Percentiles rank a stretch among this genome's conserved stretches.
These are phyloP conservation scores for Talaromyces rugulosus DNA, from an alignment of 2,329 filamentous ascomycete species.

Conservation along the genomic window DNA sequence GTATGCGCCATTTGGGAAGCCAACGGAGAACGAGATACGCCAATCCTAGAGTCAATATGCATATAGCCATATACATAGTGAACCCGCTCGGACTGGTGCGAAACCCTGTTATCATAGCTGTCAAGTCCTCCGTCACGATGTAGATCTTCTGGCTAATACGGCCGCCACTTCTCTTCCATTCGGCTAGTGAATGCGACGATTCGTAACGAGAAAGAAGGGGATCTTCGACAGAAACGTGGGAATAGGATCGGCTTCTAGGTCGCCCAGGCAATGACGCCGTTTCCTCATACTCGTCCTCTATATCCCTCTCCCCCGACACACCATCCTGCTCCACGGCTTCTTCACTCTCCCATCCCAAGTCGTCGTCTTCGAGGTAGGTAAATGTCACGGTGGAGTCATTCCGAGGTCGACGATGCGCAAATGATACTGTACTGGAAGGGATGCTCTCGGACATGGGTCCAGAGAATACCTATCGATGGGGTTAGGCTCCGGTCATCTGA, in stretches of 20 bases:
- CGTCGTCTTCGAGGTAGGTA: conserved; percentile 76
- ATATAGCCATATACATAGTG: conserved; percentile 65
- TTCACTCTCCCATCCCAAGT: conserved; percentile 48
- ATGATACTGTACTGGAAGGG: conserved; percentile 89
- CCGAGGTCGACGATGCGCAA: conserved; percentile 75
- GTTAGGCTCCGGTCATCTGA: conserved; percentile 3
- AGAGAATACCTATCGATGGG: conserved; percentile 62
- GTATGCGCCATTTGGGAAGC: conserved; percentile 83
- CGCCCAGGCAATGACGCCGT: conserved; percentile 16
- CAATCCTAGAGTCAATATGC: conserved; percentile 67
- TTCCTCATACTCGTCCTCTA: conserved; percentile 37
- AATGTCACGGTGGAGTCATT: conserved; percentile 86
- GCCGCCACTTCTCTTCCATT: conserved; percentile 56
- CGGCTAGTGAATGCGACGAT: conserved; percentile 65
- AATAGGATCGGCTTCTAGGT: conserved; percentile 32
- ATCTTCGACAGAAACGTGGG: conserved; percentile 45
- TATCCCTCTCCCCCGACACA: conserved; percentile 40
- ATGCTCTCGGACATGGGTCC: conserved; percentile 93
- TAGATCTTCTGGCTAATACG: conserved; percentile 85
- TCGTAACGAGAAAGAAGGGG: conserved; percentile 68
- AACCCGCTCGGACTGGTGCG: conserved; percentile 69
- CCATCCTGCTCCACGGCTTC: conserved; percentile 40
- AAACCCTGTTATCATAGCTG: conserved; percentile 89
- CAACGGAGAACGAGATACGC: conserved; percentile 83
- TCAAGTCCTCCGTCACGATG: conserved; percentile 88